Base-by-base conservation (phyloP, 2,329 filamentous ascomycete species). In the Aspergillus carbonarius region DNA sequence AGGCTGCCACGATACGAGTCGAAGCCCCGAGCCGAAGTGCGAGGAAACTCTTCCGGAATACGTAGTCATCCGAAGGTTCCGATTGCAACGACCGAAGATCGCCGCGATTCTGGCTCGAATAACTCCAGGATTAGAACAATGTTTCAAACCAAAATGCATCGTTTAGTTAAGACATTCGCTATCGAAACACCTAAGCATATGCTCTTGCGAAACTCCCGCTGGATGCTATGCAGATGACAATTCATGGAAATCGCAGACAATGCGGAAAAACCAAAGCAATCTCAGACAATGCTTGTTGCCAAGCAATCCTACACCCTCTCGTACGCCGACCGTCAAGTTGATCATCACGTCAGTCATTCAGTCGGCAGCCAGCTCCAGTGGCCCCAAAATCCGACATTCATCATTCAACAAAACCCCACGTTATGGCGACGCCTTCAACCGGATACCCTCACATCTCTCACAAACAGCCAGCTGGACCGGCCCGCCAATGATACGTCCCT, bases 391-490 rank as follows among this genome's bases (percentile, higher is more conserved):
- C 8, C 20, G 35, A n/a, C 20, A 12, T 27, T 9, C 23, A 54
- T 7, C 23, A 34, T 18, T 17, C n/a, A 12, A 42, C 18, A 42
- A 13, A 42, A 20, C 23, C n/a, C 17, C 6, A 44, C 27, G 10
- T 54, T 64, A 60, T 27, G 60, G 66, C 67, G 67, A 86, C 44
- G 84, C 83, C 71, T 88, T 88, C 63, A 88, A 70, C 64, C 86
- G 79, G 63, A 80, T 79, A 71, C 85, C 84, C 70, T 88, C 86
- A 66, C 86, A 88, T 61, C 70, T 74, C 49, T 87, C 83, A 72
- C 86, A 88, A 9, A 87, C 83, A 4, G 85, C 84, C 60, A 85
- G 78, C 64, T 85, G 79, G n/a, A 80, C 76, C 1, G 78, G 75
- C 0, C 76, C 77, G 18, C 78, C 78, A 57, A 78, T 80, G 56